These are phyloP conservation scores for Candida palmyrensis DNA, from an alignment of 805 yeast genomes.

Conservation along the genomic window DNA sequence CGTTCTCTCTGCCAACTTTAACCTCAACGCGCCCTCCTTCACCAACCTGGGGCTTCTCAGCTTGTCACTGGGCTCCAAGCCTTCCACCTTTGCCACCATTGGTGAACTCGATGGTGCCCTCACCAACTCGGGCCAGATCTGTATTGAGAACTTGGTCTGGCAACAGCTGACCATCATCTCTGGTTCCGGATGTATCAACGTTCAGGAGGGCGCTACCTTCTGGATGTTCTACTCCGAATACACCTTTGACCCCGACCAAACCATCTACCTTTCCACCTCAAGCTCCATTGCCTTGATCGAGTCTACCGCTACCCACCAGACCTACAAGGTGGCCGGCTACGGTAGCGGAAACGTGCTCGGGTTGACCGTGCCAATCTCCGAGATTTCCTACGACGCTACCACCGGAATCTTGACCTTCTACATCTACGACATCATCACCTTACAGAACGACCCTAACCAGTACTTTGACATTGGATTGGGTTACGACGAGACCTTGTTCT, in stretches of 20 bases:
- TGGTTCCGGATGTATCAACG: slow-evolving; percentile 22
- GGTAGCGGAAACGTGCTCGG: slow-evolving; percentile 20
- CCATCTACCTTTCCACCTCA: slow-evolving; percentile 14
- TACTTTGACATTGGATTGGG: slow-evolving; percentile 7
- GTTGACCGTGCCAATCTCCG: slow-evolving; percentile 1
- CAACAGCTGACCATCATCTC: slow-evolving; percentile 15
- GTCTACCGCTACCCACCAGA: slow-evolving; percentile 9
- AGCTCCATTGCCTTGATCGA: slow-evolving; percentile 13
- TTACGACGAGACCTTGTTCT: not conserved
- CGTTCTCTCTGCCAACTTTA: slow-evolving; percentile 7
- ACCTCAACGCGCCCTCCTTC: not conserved
- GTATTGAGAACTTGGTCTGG: slow-evolving; percentile 18
- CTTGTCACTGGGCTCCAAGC: slow-evolving; percentile 10
- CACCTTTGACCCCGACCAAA: slow-evolving; percentile 11
- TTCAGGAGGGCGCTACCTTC: slow-evolving; percentile 13
- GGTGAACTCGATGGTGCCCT: slow-evolving; percentile 13
- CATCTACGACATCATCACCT: not conserved
- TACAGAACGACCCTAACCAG: slow-evolving; percentile 4
- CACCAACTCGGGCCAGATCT: slow-evolving; percentile 22
- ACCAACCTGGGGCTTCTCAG: slow-evolving; percentile 7
- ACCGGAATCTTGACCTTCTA: slow-evolving; percentile 17
- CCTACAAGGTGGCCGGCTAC: slow-evolving; percentile 19
- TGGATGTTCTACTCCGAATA: slow-evolving; percentile 12
- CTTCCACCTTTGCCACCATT: slow-evolving; percentile 11
- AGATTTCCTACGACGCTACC: slow-evolving; percentile 7